These are phyloP conservation scores for Arabidopsis lyrata DNA, from an alignment of 441 rosid species.

Conservation along the genomic window DNA sequence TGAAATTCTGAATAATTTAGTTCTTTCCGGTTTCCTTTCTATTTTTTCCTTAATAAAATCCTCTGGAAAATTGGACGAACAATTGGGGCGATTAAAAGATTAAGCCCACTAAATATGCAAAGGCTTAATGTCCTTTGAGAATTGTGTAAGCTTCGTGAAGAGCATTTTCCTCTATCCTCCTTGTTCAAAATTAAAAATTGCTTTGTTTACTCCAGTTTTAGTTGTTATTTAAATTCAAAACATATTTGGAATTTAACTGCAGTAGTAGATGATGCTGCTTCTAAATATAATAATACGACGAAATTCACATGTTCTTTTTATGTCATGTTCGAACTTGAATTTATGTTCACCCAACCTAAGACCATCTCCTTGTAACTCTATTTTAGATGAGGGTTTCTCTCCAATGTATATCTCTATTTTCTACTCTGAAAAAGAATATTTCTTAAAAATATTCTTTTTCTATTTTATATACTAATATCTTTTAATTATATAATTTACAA, in stretches of 20 bases:
- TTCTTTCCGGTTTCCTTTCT: background rate
- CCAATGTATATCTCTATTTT: too few species aligned
- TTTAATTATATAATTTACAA: too few species aligned
- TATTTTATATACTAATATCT: too few species aligned
- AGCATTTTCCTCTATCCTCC: background rate
- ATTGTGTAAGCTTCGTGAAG: too few species aligned
- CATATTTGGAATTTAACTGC: background rate
- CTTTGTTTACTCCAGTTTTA: background rate
- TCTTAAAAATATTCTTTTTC: too few species aligned
- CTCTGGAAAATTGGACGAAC: background rate
- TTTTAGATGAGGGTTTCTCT: too few species aligned
- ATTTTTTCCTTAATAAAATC: background rate
- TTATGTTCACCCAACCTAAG: background rate
- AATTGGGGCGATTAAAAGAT: background rate
- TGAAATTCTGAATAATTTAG: conserved; percentile 7
- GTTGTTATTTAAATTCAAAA: background rate
- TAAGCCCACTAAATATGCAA: background rate
- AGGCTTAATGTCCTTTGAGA: background rate
- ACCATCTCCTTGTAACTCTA: too few species aligned
- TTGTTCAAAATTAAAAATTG: background rate
- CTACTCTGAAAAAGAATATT: too few species aligned
- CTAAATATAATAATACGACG: too few species aligned
- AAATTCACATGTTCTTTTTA: background rate
- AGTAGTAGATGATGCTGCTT: background rate
- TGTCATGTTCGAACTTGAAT: background rate